A percentile compares a stretch with the other conserved stretches of the same genome.
phyloP scores from a whole-genome alignment of 1,284 basidiomycete genomes.

The Trichosporon ovoides region DNA sequence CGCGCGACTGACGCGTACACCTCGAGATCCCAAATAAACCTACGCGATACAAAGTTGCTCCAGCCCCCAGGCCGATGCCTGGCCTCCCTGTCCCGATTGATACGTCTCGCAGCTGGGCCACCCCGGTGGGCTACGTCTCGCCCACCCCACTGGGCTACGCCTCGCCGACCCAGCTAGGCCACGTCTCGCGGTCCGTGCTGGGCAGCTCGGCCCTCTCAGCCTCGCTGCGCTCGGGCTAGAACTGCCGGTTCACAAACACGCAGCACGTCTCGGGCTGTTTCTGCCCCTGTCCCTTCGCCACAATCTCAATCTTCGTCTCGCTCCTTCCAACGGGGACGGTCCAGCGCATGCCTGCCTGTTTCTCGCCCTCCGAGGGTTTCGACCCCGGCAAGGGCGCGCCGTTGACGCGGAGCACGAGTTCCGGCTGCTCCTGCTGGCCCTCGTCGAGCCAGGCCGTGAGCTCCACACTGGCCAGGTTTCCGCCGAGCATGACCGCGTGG shows the following conservation, averaged over 20 bases:
- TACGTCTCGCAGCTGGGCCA: too few species aligned
- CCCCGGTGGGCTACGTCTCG: too few species aligned
- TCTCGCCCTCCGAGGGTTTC: neutral
- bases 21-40: too few species aligned
- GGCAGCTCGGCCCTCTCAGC: too few species aligned
- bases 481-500: constrained; percentile 38
- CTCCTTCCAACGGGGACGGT: constrained; percentile 25
- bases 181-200: too few species aligned
- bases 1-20: too few species aligned
- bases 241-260: constrained; percentile 40
- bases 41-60: too few species aligned
- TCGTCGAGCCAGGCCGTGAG: constrained; percentile 35
- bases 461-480: neutral
- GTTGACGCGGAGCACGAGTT: constrained; percentile 34
- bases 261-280: constrained; percentile 32
- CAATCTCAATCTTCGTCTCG: constrained; percentile 39
- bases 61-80: too few species aligned
- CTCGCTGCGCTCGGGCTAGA: neutral
- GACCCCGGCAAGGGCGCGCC: constrained; percentile 19
- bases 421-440: constrained; percentile 18
- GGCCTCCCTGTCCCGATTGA: too few species aligned
- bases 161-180: too few species aligned
- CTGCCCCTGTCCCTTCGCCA: constrained; percentile 31
- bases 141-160: too few species aligned
- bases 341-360: constrained; percentile 34